phyloP scores from a whole-genome alignment of 164 flowering plant genomes.

The Nelumbo lutea region DNA sequence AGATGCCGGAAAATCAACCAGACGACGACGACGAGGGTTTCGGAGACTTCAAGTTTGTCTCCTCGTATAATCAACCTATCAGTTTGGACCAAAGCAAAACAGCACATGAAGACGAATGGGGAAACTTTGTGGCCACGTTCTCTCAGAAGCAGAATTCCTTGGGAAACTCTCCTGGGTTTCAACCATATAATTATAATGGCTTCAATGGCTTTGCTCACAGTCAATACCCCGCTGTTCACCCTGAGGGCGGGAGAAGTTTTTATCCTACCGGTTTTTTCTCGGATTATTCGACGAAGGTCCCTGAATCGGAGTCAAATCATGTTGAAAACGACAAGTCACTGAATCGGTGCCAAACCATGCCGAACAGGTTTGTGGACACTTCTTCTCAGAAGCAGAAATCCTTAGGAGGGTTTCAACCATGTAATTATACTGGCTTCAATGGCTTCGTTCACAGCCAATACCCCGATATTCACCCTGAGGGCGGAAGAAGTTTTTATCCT shows the following conservation, averaged over 20 bases:
- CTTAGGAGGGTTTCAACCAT: conserved; percentile 2
- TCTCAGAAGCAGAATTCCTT: conserved; percentile 11
- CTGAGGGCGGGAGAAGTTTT: conserved; percentile 5
- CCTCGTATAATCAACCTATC: conserved; percentile 11
- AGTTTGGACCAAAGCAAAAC: conserved; percentile 4
- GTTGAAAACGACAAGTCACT: conserved; percentile 2
- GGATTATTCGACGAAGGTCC: background rate
- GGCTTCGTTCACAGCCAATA: conserved; percentile 7
- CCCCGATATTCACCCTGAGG: conserved; percentile 2
- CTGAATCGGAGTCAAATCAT: conserved; percentile 4
- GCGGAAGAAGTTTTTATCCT: conserved; percentile 16
- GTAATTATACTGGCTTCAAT: background rate
- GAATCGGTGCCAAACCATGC: no score
- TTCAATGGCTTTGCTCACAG: conserved; percentile 9
- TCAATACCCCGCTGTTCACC: background rate
- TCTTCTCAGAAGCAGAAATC: conserved; percentile 12
- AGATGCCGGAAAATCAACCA: conserved; percentile 40
- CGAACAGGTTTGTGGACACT: conserved; percentile 23
- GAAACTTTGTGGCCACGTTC: conserved; percentile 47
- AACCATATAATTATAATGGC: background rate
- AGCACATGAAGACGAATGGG: conserved; percentile 57
- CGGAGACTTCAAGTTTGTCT: conserved; percentile 67
- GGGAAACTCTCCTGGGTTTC: conserved; percentile 11
- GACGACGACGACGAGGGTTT: conserved; percentile 55
- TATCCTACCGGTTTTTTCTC: conserved; percentile 21